These are phyloP conservation scores for Picea abies DNA, from an alignment of 83 land plant species.

Conservation along the genomic window DNA sequence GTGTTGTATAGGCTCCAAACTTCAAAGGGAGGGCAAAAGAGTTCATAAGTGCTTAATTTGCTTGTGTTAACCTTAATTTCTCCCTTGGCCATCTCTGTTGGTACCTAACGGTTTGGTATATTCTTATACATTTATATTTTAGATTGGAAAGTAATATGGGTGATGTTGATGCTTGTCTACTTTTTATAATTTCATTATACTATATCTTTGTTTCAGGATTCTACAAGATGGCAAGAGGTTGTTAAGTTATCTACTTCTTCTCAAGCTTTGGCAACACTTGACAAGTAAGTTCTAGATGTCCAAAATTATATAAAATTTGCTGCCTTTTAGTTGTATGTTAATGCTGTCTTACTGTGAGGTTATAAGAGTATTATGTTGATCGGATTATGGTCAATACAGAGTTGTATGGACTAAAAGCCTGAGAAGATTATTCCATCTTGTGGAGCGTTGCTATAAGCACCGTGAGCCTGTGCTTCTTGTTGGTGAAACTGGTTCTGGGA, in stretches of 20 bases:
- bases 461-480: constrained; percentile 94
- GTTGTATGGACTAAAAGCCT: constrained; percentile 87
- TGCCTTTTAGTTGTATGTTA: not conserved
- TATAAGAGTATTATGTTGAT: not conserved
- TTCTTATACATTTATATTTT: not conserved
- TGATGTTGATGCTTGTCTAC: not conserved
- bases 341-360: not conserved
- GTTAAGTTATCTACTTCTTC: constrained; percentile 20
- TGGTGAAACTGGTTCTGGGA: constrained; percentile 99
- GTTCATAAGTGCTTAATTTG: not conserved
- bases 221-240: constrained; percentile 16
- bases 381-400: constrained; percentile 32
- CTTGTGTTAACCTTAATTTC: not conserved
- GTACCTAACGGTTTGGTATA: not conserved
- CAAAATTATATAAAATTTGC: not conserved
- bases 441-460: constrained; percentile 76
- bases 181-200: not conserved
- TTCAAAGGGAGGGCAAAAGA: not conserved
- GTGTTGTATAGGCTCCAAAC: too few relatives aligned
- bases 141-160: not conserved
- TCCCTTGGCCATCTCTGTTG: not conserved
- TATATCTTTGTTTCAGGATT: not conserved
- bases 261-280: constrained; percentile 19
- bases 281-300: constrained; percentile 19
- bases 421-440: constrained; percentile 77